Base-by-base conservation (phyloP, 2,329 filamentous ascomycete genomes). In the Alternaria ventricosa region DNA sequence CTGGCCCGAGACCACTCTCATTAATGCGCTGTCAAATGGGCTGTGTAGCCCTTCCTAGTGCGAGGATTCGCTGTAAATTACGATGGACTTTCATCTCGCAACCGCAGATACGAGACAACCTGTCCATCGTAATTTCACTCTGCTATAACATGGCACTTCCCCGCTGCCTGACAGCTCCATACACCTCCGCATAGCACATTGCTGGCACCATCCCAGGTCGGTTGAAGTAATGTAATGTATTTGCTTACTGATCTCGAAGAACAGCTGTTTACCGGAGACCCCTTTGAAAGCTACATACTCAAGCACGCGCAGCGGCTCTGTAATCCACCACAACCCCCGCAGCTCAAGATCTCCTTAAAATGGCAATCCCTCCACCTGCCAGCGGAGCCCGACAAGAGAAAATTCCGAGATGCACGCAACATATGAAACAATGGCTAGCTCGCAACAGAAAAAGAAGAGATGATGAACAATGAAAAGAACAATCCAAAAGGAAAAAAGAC, bases 301-400 rank as follows among this genome's bases (percentile, higher is more conserved):
- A 66, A 73, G 74, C 74, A 72, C 75, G 75, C 75, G 64, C 75
- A 78, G 75, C 75, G 75, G 75, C 70, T 74, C 63, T 61, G 30
- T 63, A 36, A 58, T 54, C 64, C 61, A 62, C 54, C 59, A 61
- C 65, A 69, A 69, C 64, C 53, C 68, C 71, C 65, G 68, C 64
- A 69, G 63, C 66, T 67, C 64, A 66, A 69, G 60, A 67, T 63
- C 68, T 61, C 63, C 64, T 57, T 53, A 66, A 71, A 64, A 59
- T 55, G 28, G 25, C 44, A 13, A 55, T 50, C 55, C 67, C 58
- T 66, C 68, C 68, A 66, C 61, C 55, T 64, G 56, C 53, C 57
- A 64, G 64, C 61, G 65, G 36, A 67, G 67, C 67, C 57, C 55
- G 63, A 72, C 64, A 71, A 55, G 66, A 72, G 65, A 69, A 28